A percentile compares a stretch with the other conserved stretches of the same genome.
phyloP scores from a whole-genome alignment of 108 stramenopile genomes.

The Conticribra guillardii region DNA sequence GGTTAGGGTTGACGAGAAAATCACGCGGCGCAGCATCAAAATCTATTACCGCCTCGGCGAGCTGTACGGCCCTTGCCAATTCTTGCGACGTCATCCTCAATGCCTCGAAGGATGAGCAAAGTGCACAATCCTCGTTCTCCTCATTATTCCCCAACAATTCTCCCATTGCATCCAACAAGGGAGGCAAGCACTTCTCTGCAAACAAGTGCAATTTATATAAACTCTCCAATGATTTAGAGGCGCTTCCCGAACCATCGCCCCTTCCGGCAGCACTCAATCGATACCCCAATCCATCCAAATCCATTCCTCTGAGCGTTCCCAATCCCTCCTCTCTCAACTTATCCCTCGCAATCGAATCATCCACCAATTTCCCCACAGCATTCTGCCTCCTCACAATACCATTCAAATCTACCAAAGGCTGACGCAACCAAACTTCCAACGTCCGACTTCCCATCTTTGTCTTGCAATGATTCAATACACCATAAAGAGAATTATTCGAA shows the following conservation, averaged over 20 bases:
- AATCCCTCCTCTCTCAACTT: slow-evolving; percentile 70
- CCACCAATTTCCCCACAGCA: slow-evolving; percentile 70
- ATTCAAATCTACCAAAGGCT: slow-evolving; percentile 69
- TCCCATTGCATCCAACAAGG: slow-evolving; percentile 57
- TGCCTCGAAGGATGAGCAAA: slow-evolving; percentile 21
- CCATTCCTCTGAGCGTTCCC: slow-evolving; percentile 51
- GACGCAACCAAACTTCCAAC: slow-evolving; percentile 80
- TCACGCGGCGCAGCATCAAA: slow-evolving; percentile 86
- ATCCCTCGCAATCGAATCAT: slow-evolving; percentile 67
- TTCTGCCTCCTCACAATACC: slow-evolving; percentile 69
- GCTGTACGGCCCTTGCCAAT: slow-evolving; percentile 41
- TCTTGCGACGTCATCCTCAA: slow-evolving; percentile 37
- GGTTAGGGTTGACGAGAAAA: slow-evolving; percentile 73
- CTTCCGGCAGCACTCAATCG: slow-evolving; percentile 40
- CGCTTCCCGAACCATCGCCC: slow-evolving; percentile 32
- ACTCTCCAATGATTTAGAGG: slow-evolving; percentile 69
- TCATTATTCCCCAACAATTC: slow-evolving; percentile 23
- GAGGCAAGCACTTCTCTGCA: slow-evolving; percentile 64
- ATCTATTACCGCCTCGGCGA: slow-evolving; percentile 81
- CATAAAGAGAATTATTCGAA: slow-evolving; percentile 72
- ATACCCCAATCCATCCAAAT: slow-evolving; percentile 53
- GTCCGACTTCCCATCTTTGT: slow-evolving; percentile 75
- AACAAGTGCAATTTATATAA: slow-evolving; percentile 80
- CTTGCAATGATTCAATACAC: slow-evolving; percentile 67
- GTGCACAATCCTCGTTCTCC: slow-evolving; percentile 11